phyloP scores from a whole-genome alignment of 176 grass and related monocot species.

The Pontederia paniculata region DNA sequence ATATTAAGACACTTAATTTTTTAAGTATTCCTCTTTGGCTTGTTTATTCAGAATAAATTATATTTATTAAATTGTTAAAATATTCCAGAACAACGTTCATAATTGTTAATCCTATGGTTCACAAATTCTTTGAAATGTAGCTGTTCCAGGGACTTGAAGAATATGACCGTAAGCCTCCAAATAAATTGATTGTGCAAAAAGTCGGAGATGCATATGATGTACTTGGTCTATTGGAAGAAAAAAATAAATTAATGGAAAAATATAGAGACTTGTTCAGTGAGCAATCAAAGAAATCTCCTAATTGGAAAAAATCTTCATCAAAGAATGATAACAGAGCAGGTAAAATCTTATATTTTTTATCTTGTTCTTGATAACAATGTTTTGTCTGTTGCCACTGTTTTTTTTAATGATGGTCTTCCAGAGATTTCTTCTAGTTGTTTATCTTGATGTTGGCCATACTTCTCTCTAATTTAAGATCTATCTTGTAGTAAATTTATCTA shows the following conservation, averaged over 20 bases:
- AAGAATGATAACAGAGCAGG: constrained; percentile 12
- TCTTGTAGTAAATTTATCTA: too few species aligned
- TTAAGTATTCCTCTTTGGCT: too few species aligned
- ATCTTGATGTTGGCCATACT: too few species aligned
- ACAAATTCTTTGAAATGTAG: constrained; percentile 18
- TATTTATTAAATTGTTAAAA: too few species aligned
- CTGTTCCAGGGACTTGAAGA: constrained; percentile 63
- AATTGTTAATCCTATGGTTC: background rate
- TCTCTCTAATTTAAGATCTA: too few species aligned
- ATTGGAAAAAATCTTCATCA: constrained; percentile 22
- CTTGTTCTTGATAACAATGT: too few species aligned
- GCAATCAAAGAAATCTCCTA: constrained; percentile 24
- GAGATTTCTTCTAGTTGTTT: too few species aligned
- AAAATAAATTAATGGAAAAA: constrained; percentile 46
- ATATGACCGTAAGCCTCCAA: constrained; percentile 48
- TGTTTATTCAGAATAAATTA: too few species aligned
- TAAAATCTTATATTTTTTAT: background rate
- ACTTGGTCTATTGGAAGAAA: constrained; percentile 65
- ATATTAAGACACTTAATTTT: too few species aligned
- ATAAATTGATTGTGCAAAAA: constrained; percentile 57
- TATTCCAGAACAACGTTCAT: background rate
- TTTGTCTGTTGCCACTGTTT: too few species aligned
- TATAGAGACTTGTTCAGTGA: constrained; percentile 48
- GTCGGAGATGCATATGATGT: constrained; percentile 77
- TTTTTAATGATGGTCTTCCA: too few species aligned